Conservation (phyloP, 192 early-diverging fungal genomes). For the Coemansia sp. region DNA sequence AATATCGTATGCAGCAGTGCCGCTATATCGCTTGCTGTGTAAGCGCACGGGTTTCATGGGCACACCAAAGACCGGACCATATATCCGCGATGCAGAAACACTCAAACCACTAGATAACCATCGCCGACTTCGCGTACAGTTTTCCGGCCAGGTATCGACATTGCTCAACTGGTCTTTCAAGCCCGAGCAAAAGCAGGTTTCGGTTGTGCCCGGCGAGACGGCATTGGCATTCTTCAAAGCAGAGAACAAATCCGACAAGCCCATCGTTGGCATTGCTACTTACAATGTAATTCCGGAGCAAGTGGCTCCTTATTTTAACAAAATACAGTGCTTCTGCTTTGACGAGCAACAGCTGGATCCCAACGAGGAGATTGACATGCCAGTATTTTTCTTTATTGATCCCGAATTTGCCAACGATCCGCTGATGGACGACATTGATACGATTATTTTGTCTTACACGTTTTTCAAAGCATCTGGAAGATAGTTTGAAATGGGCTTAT, state of each 20-base stretch:
- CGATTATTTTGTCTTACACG: slow-evolving; percentile 92
- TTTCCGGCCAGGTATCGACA: slow-evolving; percentile 76
- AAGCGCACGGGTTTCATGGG: slow-evolving; percentile 90
- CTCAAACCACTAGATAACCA: slow-evolving; percentile 65
- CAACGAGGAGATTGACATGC: slow-evolving; percentile 93
- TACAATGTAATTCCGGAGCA: slow-evolving; percentile 94
- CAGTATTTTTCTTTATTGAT: slow-evolving; percentile 97
- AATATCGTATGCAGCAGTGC: slow-evolving; percentile 90
- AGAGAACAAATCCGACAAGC: slow-evolving; percentile 79
- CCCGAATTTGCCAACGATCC: slow-evolving; percentile 95
- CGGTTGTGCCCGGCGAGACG: slow-evolving; percentile 94
- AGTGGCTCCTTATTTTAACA: slow-evolving; percentile 97
- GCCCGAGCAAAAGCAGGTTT: slow-evolving; percentile 84
- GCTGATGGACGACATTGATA: slow-evolving; percentile 90
- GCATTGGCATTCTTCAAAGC: slow-evolving; percentile 96
- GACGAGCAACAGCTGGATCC: slow-evolving; percentile 93
- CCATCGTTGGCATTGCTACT: slow-evolving; percentile 94
- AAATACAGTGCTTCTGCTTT: slow-evolving; percentile 99
- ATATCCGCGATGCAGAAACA: slow-evolving; percentile 61
- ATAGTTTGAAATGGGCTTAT: not conserved
- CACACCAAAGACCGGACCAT: slow-evolving; percentile 76
- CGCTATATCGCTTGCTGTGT: slow-evolving; percentile 94
- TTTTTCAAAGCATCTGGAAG: slow-evolving; percentile 78
- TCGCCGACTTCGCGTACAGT: slow-evolving; percentile 68
- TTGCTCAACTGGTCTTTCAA: slow-evolving; percentile 87